Conservation (phyloP, 2,329 filamentous ascomycete genomes). For the Juglanconis sp. region DNA sequence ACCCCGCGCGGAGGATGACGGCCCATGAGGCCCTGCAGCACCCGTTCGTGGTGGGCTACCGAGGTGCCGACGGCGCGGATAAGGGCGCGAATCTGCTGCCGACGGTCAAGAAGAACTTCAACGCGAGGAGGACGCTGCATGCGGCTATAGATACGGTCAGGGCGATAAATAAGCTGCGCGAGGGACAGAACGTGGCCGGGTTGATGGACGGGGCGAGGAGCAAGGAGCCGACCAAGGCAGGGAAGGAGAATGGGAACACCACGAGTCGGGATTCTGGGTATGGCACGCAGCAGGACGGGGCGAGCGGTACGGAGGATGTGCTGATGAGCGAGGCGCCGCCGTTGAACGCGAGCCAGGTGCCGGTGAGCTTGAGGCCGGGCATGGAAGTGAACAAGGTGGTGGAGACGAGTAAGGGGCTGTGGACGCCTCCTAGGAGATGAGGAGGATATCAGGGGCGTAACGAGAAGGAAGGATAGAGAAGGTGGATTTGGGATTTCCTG, state of each 20-base stretch:
- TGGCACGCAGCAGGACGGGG: conserved; percentile 35
- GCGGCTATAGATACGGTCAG: conserved; percentile 69
- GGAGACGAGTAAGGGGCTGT: conserved; percentile 64
- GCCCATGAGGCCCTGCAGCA: conserved; percentile 74
- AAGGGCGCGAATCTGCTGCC: conserved; percentile 63
- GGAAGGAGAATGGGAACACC: conserved; percentile 42
- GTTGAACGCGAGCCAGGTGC: conserved; percentile 32
- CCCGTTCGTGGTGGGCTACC: conserved; percentile 58
- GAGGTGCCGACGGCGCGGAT: conserved; percentile 37
- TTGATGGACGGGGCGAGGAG: conserved; percentile 61
- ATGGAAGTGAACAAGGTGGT: conserved; percentile 53
- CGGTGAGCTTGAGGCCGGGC: conserved; percentile 53
- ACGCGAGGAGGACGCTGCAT: conserved; percentile 64
- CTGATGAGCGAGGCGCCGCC: conserved; percentile 45
- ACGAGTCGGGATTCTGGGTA: conserved; percentile 47
- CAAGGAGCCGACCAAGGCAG: conserved; percentile 41
- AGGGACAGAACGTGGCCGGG: conserved; percentile 50
- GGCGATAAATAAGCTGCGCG: conserved; percentile 68
- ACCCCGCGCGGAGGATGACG: conserved; percentile 83
- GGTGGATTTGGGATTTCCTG: neutral
- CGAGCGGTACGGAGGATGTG: conserved; percentile 37
- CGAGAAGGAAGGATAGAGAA: neutral
- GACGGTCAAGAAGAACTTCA: conserved; percentile 73
- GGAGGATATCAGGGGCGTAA: too few relatives aligned
- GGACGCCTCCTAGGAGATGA: conserved; percentile 36